Evolutionary conservation across 345 rosid genomes (phyloP), one percentile per base, ranked within the genome.

Genomic region (Arabis alpina): DNA sequence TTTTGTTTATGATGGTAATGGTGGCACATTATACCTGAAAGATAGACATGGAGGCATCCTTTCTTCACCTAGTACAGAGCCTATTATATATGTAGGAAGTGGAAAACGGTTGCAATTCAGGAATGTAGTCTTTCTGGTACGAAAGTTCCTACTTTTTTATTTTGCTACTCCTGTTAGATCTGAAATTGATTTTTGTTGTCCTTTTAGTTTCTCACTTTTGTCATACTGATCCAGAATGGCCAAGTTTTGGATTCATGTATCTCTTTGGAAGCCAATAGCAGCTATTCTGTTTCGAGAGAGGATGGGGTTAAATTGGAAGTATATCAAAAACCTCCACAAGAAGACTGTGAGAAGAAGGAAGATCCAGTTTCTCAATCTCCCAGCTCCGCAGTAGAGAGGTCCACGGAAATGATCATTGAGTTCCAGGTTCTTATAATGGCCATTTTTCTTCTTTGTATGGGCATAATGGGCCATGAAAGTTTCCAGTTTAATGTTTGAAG

Each of bases 1-100:
- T 76, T 91, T 86, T 66, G 73, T 89, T 73, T 94, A 88, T 80
- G 96, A 94, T 80, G 99, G 99, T 78, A 79, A 82, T 50, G 99
- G 96, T 74, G 95, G 99, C 65, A 77, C 68, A 57, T 69, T 94
- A 62, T 80, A 76, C 73, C 82, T 94, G 66, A 88, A 82, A 76
- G 99, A 94, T 76, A 79, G 88, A 76, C 76, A 79, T 34, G 97
- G 91, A 50, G 42, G 44, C 69, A 77, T 71, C 80, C 85, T 94
- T 44, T 83, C 79, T 73, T 84, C 81, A 23, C 84, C 90, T 14
- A 80, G 97, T 81, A 67, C 48, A 68, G 97, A 91, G 79, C 81
- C 96, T 66, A 70, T 89, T 56, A 83, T 94, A 69, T 87, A 77
- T 78, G 88, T 91, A 7, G 99, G 93, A 55, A 83, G 61, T 78